Conservation (phyloP, 345 rosid species). For the sweet orange (Citrus sinensis) region DNA sequence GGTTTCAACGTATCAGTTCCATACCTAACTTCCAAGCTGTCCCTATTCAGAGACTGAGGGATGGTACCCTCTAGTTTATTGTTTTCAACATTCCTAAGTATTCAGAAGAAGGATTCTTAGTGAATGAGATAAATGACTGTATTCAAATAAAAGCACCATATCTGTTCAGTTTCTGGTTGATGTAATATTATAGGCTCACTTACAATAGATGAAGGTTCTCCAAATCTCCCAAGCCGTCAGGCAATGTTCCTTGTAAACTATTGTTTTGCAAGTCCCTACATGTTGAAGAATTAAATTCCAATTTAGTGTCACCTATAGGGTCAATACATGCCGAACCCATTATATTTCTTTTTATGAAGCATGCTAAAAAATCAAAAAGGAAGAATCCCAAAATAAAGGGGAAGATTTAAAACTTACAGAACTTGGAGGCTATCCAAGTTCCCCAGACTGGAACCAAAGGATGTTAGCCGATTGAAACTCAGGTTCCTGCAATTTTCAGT, state of each 20-base stretch:
- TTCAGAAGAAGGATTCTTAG: background rate
- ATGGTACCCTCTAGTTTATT: slow-evolving; percentile 72
- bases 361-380: background rate
- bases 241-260: slow-evolving; percentile 69
- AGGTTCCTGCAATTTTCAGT: slow-evolving; percentile 55
- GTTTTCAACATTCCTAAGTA: slow-evolving; percentile 72
- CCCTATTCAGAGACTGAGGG: slow-evolving; percentile 67
- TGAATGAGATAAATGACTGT: background rate
- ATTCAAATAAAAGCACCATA: background rate
- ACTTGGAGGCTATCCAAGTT: slow-evolving; percentile 62
- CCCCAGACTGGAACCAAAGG: slow-evolving; percentile 68
- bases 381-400: background rate
- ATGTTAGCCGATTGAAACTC: slow-evolving; percentile 73
- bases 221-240: slow-evolving; percentile 67
- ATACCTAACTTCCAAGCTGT: slow-evolving; percentile 71
- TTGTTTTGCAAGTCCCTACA: slow-evolving; percentile 85
- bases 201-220: slow-evolving; percentile 71
- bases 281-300: background rate
- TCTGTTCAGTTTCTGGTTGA: background rate
- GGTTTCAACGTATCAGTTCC: background rate
- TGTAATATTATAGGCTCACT: slow-evolving; percentile 26
- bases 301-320: background rate
- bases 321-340: background rate
- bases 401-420: slow-evolving; percentile 53
- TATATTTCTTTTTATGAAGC: background rate